phyloP scores from a whole-genome alignment of 352 stramenopile species.

The Saprolegnia diclina region DNA sequence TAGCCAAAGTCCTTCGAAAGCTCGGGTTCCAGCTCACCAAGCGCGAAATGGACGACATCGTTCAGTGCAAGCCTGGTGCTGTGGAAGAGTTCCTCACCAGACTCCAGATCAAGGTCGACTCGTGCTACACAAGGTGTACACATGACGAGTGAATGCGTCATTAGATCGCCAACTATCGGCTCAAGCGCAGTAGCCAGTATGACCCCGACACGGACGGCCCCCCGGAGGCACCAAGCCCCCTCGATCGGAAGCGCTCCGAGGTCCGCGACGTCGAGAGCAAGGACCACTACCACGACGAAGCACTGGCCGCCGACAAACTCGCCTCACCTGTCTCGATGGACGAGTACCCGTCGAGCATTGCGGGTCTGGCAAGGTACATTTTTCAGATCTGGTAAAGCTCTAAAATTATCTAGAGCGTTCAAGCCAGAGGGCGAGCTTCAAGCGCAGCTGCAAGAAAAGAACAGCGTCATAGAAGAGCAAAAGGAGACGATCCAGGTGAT shows the following conservation, averaged over 20 bases:
- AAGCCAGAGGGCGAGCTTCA: slow-evolving; percentile 26
- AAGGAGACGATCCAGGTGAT: slow-evolving; percentile 78
- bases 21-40: slow-evolving; percentile 80
- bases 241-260: slow-evolving; percentile 24
- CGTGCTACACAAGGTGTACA: neutral
- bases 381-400: neutral
- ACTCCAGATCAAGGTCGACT: slow-evolving; percentile 83
- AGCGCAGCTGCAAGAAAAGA: slow-evolving; percentile 58
- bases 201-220: slow-evolving; percentile 25
- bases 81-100: slow-evolving; percentile 89
- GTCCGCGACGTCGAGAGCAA: slow-evolving; percentile 15
- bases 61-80: slow-evolving; percentile 79
- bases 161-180: slow-evolving; percentile 73
- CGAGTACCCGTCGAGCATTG: neutral
- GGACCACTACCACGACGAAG: slow-evolving; percentile 40
- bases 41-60: slow-evolving; percentile 88
- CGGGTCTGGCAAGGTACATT: neutral
- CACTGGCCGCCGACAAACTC: neutral
- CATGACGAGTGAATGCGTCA: slow-evolving; percentile 13
- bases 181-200: slow-evolving; percentile 37
- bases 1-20: slow-evolving; percentile 80
- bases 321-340: neutral
- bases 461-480: slow-evolving; percentile 77
- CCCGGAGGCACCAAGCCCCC: slow-evolving; percentile 16
- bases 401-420: slow-evolving; percentile 1